Evolutionary conservation across 169 alveolate species (phyloP).

Genomic region (Pseudocohnilembus persalinus): DNA sequence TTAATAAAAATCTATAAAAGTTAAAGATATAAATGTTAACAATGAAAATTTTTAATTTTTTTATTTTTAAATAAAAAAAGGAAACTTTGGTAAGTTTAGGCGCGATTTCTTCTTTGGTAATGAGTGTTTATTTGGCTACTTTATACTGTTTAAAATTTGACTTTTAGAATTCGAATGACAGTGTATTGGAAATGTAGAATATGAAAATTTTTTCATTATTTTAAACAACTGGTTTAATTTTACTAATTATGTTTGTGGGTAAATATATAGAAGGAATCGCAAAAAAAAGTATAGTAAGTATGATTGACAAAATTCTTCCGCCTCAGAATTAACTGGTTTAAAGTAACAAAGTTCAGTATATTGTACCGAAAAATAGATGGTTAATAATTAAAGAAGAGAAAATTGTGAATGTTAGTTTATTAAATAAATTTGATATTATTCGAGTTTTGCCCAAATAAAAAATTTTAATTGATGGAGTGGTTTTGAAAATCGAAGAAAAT

Average conservation of each 20-base stretch:
- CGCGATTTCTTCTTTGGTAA: constrained; percentile 28
- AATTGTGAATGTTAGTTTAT: constrained; percentile 19
- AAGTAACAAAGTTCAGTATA: constrained; percentile 1
- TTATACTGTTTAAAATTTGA: neutral
- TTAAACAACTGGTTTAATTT: constrained; percentile 33
- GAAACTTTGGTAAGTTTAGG: constrained; percentile 44
- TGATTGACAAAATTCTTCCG: constrained; percentile 34
- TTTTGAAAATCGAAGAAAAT: neutral
- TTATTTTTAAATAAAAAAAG: too few relatives aligned
- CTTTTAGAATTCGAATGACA: neutral
- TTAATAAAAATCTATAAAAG: too few relatives aligned
- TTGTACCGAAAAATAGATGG: constrained; percentile 25
- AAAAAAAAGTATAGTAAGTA: constrained; percentile 20
- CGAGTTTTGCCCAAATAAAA: constrained; percentile 20
- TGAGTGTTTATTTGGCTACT: constrained; percentile 23
- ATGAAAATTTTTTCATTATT: constrained; percentile 24
- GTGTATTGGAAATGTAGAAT: constrained; percentile 4
- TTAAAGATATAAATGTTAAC: too few relatives aligned
- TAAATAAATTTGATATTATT: constrained; percentile 39
- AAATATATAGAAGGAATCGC: constrained; percentile 43
- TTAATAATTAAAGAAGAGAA: constrained; percentile 20
- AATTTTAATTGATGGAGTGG: constrained; percentile 32
- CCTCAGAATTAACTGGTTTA: constrained; percentile 10
- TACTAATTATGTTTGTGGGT: constrained; percentile 28
- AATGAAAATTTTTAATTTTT: too few relatives aligned